These are phyloP conservation scores for Picea sitchensis DNA, from an alignment of 75 land plant species.

Conservation along the genomic window DNA sequence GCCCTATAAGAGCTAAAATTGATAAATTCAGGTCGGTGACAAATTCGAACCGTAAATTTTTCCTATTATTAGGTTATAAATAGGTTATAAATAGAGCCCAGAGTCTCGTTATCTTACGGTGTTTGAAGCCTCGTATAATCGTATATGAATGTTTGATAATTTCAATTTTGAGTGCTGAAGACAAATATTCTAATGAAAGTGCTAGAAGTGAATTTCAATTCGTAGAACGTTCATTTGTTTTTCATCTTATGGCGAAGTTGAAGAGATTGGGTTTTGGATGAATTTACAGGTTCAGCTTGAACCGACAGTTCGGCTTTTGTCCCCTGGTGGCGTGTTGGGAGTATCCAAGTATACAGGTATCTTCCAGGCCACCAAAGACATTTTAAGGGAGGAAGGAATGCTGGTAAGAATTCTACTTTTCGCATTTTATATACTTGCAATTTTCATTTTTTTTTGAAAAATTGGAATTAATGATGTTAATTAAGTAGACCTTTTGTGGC, in stretches of 20 bases:
- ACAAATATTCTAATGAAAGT: too few species aligned
- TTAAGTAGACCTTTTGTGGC: too few species aligned
- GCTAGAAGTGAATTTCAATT: neutral
- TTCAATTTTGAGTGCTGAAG: too few species aligned
- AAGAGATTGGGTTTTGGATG: conserved; percentile 14
- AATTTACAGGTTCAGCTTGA: conserved; percentile 87
- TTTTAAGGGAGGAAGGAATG: conserved; percentile 87
- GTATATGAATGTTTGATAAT: too few species aligned
- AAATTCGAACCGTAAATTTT: neutral
- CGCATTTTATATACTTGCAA: too few species aligned
- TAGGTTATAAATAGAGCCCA: too few species aligned
- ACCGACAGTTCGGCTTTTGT: conserved; percentile 68
- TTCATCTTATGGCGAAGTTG: neutral
- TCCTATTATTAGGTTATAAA: too few species aligned
- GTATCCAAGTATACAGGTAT: conserved; percentile 89
- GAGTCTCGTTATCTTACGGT: too few species aligned
- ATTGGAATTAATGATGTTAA: too few species aligned
- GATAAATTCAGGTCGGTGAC: neutral
- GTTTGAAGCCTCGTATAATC: too few species aligned
- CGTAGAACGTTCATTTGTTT: neutral
- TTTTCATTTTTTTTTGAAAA: too few species aligned
- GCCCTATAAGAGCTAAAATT: too few species aligned
- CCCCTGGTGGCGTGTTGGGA: conserved; percentile 21
- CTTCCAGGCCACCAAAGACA: conserved; percentile 78
- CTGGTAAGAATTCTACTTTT: conserved; percentile 40